Conservation (phyloP, 2,329 filamentous ascomycete genomes). For the Curvularia spicifera region DNA sequence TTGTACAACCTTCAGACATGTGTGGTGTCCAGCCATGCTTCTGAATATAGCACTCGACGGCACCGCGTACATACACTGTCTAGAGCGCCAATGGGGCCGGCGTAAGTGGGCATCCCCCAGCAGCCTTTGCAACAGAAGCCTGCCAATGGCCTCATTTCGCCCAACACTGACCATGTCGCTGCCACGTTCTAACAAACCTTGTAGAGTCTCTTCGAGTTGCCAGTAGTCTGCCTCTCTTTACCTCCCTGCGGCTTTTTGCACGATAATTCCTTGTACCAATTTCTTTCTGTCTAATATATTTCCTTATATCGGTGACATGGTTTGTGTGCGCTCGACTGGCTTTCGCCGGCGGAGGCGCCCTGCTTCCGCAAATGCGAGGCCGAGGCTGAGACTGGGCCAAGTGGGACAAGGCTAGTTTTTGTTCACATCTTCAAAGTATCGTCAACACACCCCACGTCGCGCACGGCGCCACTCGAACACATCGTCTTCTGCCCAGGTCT, state of each 20-base stretch:
- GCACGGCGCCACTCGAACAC: conserved; percentile 9
- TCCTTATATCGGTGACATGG: conserved; percentile 2
- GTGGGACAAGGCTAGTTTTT: conserved; percentile 15
- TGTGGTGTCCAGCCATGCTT: conserved; percentile 1
- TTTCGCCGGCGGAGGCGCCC: conserved; percentile 6
- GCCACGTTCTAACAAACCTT: conserved; percentile 12
- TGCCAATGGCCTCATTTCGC: background rate
- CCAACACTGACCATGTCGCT: background rate
- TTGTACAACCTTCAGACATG: conserved; percentile 1
- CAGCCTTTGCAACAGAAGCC: background rate
- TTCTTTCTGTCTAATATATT: background rate
- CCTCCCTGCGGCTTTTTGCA: background rate
- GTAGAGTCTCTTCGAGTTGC: conserved; percentile 8
- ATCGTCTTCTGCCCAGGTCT: background rate
- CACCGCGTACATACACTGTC: background rate
- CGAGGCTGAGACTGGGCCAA: conserved; percentile 16
- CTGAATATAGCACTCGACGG: conserved; percentile 7
- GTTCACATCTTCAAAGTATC: conserved; percentile 16
- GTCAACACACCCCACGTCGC: conserved; percentile 14
- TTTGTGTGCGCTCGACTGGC: conserved; percentile 9
- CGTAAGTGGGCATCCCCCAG: conserved; percentile 8
- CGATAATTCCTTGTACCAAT: background rate
- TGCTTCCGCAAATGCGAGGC: conserved; percentile 10
- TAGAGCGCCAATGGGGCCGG: background rate
- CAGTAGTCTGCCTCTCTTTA: conserved; percentile 5